A percentile compares a stretch with the other conserved stretches of the same genome.
Conservation (phyloP, 768 basidiomycete species). For the Psilocybe azurescens region DNA sequence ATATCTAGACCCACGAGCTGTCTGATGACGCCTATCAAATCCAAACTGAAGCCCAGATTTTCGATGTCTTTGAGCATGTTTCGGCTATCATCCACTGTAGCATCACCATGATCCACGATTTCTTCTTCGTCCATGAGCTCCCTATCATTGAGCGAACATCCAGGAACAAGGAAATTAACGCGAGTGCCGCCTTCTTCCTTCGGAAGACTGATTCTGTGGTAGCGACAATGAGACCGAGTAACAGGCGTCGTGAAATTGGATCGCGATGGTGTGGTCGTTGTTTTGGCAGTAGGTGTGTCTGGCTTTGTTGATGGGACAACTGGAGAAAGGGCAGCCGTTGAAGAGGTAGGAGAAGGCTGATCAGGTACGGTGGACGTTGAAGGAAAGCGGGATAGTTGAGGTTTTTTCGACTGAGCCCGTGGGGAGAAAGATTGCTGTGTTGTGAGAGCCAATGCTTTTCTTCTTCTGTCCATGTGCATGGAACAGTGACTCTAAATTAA, state of each 20-base stretch:
- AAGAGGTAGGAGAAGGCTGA: constrained; percentile 15
- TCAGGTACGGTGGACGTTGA: not conserved
- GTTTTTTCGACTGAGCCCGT: not conserved
- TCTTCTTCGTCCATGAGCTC: constrained; percentile 64
- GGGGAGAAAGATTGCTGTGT: not conserved
- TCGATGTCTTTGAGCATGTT: constrained; percentile 56
- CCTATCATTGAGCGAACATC: constrained; percentile 63
- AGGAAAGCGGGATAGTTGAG: constrained; percentile 1
- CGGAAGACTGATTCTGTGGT: constrained; percentile 70
- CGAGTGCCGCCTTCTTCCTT: constrained; percentile 55
- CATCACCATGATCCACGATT: constrained; percentile 65
- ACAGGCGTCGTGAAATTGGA: constrained; percentile 45
- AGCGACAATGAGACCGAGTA: constrained; percentile 74
- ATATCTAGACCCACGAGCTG: constrained; percentile 70
- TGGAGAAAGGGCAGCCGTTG: constrained; percentile 3
- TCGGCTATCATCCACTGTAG: constrained; percentile 52
- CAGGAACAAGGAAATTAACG: constrained; percentile 70
- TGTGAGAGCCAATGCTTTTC: constrained; percentile 14
- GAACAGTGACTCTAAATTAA: constrained; percentile 34
- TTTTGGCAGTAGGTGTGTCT: not conserved
- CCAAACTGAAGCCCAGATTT: constrained; percentile 51
- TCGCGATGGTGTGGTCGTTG: constrained; percentile 12
- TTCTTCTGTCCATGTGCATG: constrained; percentile 41
- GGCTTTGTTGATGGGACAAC: not conserved
- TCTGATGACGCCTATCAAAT: constrained; percentile 61